A percentile compares a stretch with the other conserved stretches of the same genome.
Conservation (phyloP, 345 rosid genomes). For the Brassica carinata region DNA sequence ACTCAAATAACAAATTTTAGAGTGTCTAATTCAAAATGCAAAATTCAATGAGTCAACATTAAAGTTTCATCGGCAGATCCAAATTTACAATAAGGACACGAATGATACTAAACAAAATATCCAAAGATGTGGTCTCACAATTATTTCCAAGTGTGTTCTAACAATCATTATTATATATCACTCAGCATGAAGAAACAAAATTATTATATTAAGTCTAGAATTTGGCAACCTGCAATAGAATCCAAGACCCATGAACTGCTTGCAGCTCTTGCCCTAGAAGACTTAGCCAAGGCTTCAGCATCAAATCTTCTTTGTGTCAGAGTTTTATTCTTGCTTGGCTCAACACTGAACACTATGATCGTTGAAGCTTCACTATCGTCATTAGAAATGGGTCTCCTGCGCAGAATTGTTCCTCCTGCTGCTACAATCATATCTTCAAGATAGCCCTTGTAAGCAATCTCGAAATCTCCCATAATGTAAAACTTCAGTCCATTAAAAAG, state of each 20-base stretch:
- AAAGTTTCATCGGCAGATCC: background rate
- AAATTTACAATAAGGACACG: background rate
- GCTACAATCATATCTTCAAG: conserved; percentile 72
- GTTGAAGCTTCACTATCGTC: conserved; percentile 37
- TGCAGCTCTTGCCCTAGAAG: conserved; percentile 63
- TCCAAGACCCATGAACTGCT: conserved; percentile 84
- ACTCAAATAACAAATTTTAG: background rate
- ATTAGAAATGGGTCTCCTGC: conserved; percentile 61
- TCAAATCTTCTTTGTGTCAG: conserved; percentile 50
- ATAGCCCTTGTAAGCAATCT: conserved; percentile 69
- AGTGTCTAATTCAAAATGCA: background rate
- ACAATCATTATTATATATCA: too few species aligned
- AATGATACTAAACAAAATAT: background rate
- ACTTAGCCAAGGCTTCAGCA: conserved; percentile 68
- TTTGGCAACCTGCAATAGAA: conserved; percentile 68
- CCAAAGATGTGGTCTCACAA: conserved; percentile 1
- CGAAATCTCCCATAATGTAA: conserved; percentile 76
- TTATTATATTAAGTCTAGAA: conserved; percentile 19
- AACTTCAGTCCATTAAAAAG: conserved; percentile 51
- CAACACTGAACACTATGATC: conserved; percentile 68
- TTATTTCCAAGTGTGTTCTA: too few species aligned
- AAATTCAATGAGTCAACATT: background rate
- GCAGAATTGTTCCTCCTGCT: conserved; percentile 73
- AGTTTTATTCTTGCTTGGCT: conserved; percentile 51
- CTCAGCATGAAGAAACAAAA: too few species aligned